These are phyloP conservation scores for Pezicula radicicola DNA, from an alignment of 2,329 filamentous ascomycete species.

Conservation along the genomic window DNA sequence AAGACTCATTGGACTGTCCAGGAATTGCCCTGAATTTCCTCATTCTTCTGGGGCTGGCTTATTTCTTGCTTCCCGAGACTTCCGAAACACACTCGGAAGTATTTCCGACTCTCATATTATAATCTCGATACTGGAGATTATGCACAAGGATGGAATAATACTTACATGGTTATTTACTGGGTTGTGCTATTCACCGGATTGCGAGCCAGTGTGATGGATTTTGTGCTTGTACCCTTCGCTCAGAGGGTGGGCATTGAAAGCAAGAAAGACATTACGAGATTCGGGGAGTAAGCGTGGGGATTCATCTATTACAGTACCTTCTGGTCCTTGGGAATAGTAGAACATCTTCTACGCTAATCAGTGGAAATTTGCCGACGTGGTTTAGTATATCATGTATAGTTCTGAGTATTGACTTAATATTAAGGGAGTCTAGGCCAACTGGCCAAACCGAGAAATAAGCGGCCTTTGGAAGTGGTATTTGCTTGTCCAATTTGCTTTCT, in stretches of 20 bases:
- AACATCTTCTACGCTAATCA: conserved; percentile 28
- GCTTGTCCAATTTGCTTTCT: conserved; percentile 82
- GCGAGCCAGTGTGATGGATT: conserved; percentile 79
- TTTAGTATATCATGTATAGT: conserved; percentile 73
- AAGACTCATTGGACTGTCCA: conserved; percentile 28
- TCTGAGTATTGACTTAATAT: conserved; percentile 76
- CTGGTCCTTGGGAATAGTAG: conserved; percentile 78
- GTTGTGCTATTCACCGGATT: conserved; percentile 81
- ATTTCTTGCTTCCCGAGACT: conserved; percentile 77
- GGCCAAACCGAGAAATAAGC: conserved; percentile 71
- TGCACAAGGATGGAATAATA: conserved; percentile 71
- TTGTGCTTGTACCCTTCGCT: conserved; percentile 74
- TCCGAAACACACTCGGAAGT: conserved; percentile 73
- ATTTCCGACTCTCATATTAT: conserved; percentile 81
- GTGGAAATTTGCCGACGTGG: neutral
- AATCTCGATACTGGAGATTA: conserved; percentile 66
- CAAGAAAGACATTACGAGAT: conserved; percentile 72
- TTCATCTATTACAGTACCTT: conserved; percentile 76
- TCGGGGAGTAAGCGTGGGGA: conserved; percentile 90
- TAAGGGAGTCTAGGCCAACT: conserved; percentile 74
- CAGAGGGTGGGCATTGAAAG: conserved; percentile 67
- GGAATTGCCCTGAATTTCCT: conserved; percentile 81
- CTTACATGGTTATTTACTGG: conserved; percentile 67
- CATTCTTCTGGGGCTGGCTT: conserved; percentile 73
- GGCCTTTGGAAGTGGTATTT: conserved; percentile 85